A percentile compares a stretch with the other conserved stretches of the same genome.
Conservation (phyloP, 2,329 filamentous ascomycete genomes). For the Penicillium corylophilum region DNA sequence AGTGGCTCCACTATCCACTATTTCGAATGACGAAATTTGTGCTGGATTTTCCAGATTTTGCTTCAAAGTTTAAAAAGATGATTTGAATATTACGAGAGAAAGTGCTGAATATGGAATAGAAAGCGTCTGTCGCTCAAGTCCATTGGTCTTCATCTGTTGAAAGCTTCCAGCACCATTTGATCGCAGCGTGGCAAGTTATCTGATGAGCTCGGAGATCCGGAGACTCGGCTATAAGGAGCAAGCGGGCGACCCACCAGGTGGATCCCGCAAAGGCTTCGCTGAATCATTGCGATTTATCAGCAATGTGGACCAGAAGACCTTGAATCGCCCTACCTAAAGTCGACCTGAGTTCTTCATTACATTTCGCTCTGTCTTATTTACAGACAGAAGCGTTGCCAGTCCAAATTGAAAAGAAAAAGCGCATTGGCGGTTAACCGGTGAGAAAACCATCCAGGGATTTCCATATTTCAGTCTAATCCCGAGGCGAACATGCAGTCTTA, state of each 20-base stretch:
- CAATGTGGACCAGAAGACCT: neutral
- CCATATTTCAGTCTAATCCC: constrained; percentile 13
- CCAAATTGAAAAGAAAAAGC: no score
- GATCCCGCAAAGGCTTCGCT: neutral
- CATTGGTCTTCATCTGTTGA: no score
- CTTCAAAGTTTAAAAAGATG: neutral
- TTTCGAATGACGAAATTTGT: neutral
- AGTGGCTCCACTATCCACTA: neutral
- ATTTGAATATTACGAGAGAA: neutral
- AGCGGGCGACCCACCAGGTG: constrained; percentile 6
- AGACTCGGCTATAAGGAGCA: neutral
- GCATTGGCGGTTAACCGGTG: constrained; percentile 4
- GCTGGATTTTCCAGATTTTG: neutral
- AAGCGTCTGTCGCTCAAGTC: no score
- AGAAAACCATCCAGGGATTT: constrained; percentile 7
- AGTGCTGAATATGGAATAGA: neutral
- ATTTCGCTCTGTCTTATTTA: neutral
- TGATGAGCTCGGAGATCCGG: neutral
- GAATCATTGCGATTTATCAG: constrained; percentile 5
- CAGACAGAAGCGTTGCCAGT: neutral
- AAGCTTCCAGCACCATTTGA: neutral
- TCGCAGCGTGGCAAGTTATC: neutral
- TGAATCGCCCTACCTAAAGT: neutral
- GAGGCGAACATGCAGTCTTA: constrained; percentile 24
- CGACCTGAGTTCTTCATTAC: neutral